Evolutionary conservation across 2,329 filamentous ascomycete species (phyloP).

Genomic region (Phyllosticta citriasiana): DNA sequence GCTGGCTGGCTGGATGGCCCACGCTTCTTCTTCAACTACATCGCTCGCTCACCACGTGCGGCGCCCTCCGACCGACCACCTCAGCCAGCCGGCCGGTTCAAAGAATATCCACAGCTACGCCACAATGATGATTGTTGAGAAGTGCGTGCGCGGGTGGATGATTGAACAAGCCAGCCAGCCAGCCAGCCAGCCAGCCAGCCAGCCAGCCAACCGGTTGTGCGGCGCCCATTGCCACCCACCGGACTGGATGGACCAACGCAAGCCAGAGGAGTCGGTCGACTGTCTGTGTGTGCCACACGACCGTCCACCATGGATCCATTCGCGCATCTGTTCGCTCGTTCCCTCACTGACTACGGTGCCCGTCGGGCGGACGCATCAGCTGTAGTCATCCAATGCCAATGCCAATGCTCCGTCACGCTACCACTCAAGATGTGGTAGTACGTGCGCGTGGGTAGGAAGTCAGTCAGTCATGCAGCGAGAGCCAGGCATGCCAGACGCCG

Average conservation of each 20-base stretch:
- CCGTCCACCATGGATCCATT: not conserved
- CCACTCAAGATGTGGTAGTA: no score
- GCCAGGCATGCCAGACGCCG: no score
- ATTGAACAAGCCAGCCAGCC: not conserved
- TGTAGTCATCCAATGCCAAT: not conserved
- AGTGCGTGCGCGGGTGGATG: not conserved
- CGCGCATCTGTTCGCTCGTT: not conserved
- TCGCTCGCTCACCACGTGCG: not conserved
- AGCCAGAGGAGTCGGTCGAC: not conserved
- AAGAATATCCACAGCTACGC: not conserved
- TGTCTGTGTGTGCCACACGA: not conserved
- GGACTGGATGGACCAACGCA: not conserved
- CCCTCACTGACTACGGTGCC: not conserved
- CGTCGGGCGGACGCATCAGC: not conserved
- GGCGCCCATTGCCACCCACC: not conserved
- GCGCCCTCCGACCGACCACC: no score
- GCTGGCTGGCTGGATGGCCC: no score
- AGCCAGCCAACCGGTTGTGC: not conserved
- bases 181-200: no score
- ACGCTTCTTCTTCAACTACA: no score
- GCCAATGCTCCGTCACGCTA: not conserved
- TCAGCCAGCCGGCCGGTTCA: not conserved
- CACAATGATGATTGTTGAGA: not conserved
- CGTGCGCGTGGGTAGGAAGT: no score
- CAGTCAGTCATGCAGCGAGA: no score